phyloP scores from a whole-genome alignment of 129 eudicot species.

The Centella asiatica region DNA sequence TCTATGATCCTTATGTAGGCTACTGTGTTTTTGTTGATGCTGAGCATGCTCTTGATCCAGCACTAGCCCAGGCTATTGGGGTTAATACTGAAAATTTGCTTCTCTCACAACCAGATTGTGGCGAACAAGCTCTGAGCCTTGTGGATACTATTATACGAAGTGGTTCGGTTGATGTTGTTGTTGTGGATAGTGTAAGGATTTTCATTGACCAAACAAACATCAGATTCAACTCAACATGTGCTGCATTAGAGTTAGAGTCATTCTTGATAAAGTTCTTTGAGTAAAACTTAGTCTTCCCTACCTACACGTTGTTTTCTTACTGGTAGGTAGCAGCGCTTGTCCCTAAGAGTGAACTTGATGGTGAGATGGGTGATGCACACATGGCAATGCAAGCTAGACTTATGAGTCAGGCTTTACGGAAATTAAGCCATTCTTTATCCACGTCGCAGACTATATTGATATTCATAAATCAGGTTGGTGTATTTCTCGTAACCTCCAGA shows the following conservation, averaged over 20 bases:
- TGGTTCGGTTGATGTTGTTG: constrained; percentile 96
- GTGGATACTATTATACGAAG: constrained; percentile 94
- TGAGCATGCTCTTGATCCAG: constrained; percentile 95
- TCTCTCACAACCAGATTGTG: constrained; percentile 95
- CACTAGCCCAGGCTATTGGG: constrained; percentile 84
- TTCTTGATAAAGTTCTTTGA: too few relatives aligned
- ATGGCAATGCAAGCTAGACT: constrained; percentile 99
- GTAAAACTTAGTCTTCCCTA: background rate
- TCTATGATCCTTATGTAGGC: constrained; percentile 30
- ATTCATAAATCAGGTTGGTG: constrained; percentile 79
- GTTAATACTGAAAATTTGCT: constrained; percentile 78
- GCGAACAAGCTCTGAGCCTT: constrained; percentile 96
- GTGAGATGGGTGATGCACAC: constrained; percentile 99
- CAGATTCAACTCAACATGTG: background rate
- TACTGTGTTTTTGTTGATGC: constrained; percentile 92
- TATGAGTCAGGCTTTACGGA: constrained; percentile 98
- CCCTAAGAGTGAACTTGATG: constrained; percentile 96
- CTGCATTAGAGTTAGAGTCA: background rate
- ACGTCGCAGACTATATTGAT: constrained; percentile 70
- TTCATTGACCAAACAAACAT: constrained; percentile 1
- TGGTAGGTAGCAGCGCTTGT: constrained; percentile 93
- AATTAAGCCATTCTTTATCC: constrained; percentile 86
- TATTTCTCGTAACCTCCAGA: background rate
- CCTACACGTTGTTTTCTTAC: background rate
- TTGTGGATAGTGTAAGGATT: constrained; percentile 94